Percentiles rank a stretch among this genome's conserved stretches.
These are phyloP conservation scores for Cercospora berteroae DNA, from an alignment of 2,329 filamentous ascomycete species.

Conservation along the genomic window DNA sequence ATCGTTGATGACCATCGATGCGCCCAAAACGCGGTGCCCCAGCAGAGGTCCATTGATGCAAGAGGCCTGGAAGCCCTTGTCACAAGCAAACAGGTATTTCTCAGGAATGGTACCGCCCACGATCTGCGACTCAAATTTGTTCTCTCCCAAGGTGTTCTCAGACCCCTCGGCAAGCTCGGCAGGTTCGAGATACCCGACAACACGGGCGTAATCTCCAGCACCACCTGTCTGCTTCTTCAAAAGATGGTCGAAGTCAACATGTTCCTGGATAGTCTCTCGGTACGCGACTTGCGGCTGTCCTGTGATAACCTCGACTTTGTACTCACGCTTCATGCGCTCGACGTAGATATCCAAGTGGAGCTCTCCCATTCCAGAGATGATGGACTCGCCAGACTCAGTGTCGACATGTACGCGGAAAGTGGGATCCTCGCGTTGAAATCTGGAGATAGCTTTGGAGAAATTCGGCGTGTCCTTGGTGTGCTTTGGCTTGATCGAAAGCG, in stretches of 20 bases:
- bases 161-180: conserved; percentile 43
- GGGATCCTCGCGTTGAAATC: conserved; percentile 96
- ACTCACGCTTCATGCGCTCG: conserved; percentile 93
- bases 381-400: conserved; percentile 87
- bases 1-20: conserved; percentile 89
- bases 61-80: conserved; percentile 85
- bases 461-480: conserved; percentile 85
- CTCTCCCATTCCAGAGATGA: conserved; percentile 98
- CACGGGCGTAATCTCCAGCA: conserved; percentile 90
- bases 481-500: conserved; percentile 95
- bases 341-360: conserved; percentile 96
- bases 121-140: conserved; percentile 83
- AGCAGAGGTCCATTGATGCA: conserved; percentile 86
- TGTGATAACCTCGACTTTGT: conserved; percentile 93
- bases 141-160: conserved; percentile 62
- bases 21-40: conserved; percentile 87
- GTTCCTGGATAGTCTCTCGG: conserved; percentile 82
- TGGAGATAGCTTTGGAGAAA: conserved; percentile 98
- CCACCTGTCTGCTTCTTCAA: conserved; percentile 95
- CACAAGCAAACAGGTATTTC: conserved; percentile 91
- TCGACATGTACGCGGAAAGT: conserved; percentile 96
- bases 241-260: conserved; percentile 84
- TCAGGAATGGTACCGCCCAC: conserved; percentile 88
- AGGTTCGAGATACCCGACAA: conserved; percentile 88
- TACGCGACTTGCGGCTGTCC: conserved; percentile 96